Evolutionary conservation across 352 stramenopile species (phyloP).

Genomic region (Phytophthora fragariaefolia): DNA sequence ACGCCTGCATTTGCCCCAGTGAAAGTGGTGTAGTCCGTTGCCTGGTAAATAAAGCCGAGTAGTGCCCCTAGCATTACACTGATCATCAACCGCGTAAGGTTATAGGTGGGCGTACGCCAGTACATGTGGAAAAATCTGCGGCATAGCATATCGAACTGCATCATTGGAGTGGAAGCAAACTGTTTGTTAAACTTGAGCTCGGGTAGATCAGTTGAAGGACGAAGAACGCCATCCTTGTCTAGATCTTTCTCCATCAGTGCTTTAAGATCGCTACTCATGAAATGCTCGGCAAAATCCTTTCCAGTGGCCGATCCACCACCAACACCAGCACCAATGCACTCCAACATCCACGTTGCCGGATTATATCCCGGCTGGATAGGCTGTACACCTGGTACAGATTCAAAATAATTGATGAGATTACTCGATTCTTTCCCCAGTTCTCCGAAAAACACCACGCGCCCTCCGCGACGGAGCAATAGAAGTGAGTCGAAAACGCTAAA

Average conservation of each 20-base stretch:
- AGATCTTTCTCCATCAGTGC: constrained; percentile 49
- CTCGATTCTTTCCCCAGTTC: constrained; percentile 51
- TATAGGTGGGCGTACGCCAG: constrained; percentile 89
- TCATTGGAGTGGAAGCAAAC: constrained; percentile 30
- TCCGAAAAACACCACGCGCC: constrained; percentile 62
- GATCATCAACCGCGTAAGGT: constrained; percentile 77
- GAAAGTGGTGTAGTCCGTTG: constrained; percentile 57
- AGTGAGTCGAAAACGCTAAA: constrained; percentile 91
- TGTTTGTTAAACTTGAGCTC: constrained; percentile 53
- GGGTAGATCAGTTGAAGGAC: constrained; percentile 35
- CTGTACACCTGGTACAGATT: constrained; percentile 40
- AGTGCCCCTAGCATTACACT: constrained; percentile 73
- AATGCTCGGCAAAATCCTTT: constrained; percentile 53
- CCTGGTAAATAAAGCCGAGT: constrained; percentile 77
- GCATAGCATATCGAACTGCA: constrained; percentile 55
- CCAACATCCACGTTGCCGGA: constrained; percentile 92
- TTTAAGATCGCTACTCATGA: constrained; percentile 43
- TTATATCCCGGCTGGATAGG: constrained; percentile 87
- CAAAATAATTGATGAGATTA: constrained; percentile 66
- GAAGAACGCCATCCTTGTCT: constrained; percentile 49
- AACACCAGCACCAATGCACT: constrained; percentile 70
- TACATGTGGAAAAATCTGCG: constrained; percentile 78
- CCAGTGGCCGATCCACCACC: constrained; percentile 9
- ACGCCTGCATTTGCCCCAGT: constrained; percentile 56
- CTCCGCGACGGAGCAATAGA: constrained; percentile 74